phyloP scores from a whole-genome alignment of 139 green algal genomes.

The Chlorella sp. region DNA sequence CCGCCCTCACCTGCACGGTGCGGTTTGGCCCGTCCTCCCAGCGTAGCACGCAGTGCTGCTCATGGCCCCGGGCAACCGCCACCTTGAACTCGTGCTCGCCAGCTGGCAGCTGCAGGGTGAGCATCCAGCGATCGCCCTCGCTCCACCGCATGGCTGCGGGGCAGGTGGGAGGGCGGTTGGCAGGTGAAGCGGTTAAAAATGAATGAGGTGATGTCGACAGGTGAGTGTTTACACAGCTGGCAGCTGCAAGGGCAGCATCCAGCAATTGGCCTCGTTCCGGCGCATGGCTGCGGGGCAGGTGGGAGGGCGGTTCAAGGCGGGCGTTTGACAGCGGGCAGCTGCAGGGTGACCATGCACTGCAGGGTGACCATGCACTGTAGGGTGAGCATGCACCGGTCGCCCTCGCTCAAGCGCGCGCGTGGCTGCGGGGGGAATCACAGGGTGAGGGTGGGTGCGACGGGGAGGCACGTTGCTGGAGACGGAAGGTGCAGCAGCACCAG shows the following conservation, averaged over 20 bases:
- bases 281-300: too few species aligned
- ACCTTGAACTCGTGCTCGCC: conserved; percentile 26
- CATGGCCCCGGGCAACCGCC: neutral
- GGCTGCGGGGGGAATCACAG: too few species aligned
- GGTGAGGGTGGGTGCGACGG: too few species aligned
- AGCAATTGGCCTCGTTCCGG: conserved; percentile 6
- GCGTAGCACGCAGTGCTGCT: neutral
- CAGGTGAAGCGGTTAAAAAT: too few species aligned
- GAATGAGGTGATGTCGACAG: too few species aligned
- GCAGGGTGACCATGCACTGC: neutral
- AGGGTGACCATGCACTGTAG: too few species aligned
- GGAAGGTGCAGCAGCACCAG: too few species aligned
- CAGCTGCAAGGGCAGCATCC: conserved; percentile 6
- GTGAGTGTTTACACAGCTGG: too few species aligned
- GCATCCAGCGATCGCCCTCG: conserved; percentile 15
- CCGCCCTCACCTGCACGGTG: conserved; percentile 1
- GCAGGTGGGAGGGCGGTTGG: too few species aligned
- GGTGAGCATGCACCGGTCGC: conserved; percentile 6
- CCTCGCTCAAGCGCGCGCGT: neutral
- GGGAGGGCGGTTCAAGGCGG: too few species aligned
- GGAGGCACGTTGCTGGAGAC: too few species aligned
- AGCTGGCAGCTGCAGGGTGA: conserved; percentile 7
- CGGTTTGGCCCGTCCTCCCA: conserved; percentile 21
- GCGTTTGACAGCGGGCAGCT: too few species aligned
- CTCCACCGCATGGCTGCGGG: conserved; percentile 13